Evolutionary conservation across 108 stramenopile genomes (phyloP), one percentile per base, ranked within the genome.

Genomic region (Pseudonitzschia delicatissima): DNA sequence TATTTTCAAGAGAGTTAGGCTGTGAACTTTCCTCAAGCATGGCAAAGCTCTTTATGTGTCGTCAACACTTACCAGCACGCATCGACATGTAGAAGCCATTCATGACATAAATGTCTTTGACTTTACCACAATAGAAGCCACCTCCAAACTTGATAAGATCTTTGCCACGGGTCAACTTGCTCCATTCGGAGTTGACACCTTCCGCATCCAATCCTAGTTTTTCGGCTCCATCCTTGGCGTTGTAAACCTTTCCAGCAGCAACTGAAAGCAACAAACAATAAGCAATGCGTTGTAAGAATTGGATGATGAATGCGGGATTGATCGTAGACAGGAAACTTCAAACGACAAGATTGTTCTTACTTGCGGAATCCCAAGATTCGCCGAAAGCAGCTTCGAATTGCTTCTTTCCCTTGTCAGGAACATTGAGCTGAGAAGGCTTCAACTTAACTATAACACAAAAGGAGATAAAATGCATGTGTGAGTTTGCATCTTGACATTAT

Each of bases 71-170:
- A 68, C 79, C 51, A 5, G 64, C 45, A 20, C 91, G 82, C 91
- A 92, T 90, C 2, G 68, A 65, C 90, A 95, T 92, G 79, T 88
- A 92, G 81, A 95, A 95, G 64, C 85, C 94, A 78, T 95, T 95
- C 77, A 95, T 87, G 49, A 88, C 82, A 65, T 92, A 95, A 57
- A 92, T 77, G 44, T 68, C 62, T 51, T 81, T 68, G 39, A 73
- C 83, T 55, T 86, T 85, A 28, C 93, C 93, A 63, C 87, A 88
- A 77, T 95, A 95, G 59, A 92, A 92, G 66, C 94, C 94, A 50
- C 94, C 94, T 37, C 94, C 94, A 53, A 92, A 87, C 68, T 95
- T 95, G 57, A 95, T 93, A 8, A 69, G 82, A 53, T 62, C 53
- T 63, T 70, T 80, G 51, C 87, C 92, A 86, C 48, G 79, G 71